Conservation (phyloP, 2,329 filamentous ascomycete species). For the Tolypocladium pustulatum region DNA sequence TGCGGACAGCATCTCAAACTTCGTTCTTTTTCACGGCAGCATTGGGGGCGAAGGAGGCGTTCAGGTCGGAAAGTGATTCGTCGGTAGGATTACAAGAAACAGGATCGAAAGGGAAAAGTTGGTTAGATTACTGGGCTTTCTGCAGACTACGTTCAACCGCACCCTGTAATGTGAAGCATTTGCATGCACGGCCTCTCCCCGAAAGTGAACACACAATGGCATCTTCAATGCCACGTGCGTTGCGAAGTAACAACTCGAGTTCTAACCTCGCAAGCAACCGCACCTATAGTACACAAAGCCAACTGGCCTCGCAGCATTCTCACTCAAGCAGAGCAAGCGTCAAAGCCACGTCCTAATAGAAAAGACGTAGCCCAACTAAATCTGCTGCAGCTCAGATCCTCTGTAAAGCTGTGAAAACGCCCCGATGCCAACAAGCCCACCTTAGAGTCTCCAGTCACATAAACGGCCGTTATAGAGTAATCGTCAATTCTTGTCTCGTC, state of each 20-base stretch:
- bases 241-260: background rate
- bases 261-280: background rate
- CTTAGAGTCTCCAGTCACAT: background rate
- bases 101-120: background rate
- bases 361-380: background rate
- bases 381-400: background rate
- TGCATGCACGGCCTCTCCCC: background rate
- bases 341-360: background rate
- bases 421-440: background rate
- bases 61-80: constrained; percentile 7
- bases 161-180: background rate
- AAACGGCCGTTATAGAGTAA: background rate
- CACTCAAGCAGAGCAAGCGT: background rate
- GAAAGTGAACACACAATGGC: background rate
- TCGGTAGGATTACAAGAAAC: background rate
- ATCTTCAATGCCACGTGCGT: background rate
- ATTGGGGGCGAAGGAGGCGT: constrained; percentile 23
- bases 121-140: background rate
- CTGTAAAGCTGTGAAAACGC: background rate
- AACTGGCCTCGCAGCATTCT: background rate
- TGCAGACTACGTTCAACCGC: background rate
- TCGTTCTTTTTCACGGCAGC: constrained; percentile 8
- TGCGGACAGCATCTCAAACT: background rate
- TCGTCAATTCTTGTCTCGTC: constrained; percentile 4
- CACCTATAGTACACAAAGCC: constrained; percentile 8